Base-by-base conservation (phyloP, 2,329 filamentous ascomycete genomes). In the Trichoderma sp. region DNA sequence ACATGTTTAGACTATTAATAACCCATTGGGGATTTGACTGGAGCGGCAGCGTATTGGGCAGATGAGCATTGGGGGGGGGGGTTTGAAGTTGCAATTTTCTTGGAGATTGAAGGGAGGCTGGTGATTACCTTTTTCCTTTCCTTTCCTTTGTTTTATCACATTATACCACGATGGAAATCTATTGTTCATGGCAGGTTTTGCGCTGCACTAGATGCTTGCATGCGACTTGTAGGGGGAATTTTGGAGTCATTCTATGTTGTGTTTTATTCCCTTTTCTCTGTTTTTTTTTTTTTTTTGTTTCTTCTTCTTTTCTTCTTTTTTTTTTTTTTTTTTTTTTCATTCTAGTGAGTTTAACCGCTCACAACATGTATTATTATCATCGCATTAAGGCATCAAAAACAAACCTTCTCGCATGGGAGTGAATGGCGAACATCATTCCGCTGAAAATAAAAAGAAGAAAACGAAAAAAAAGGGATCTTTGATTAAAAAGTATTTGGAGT, bases 111-210 rank as follows among this genome's bases (percentile, higher is more conserved):
- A 54, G 48, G 35, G 50, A 57, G 29, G 7, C 58, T 27, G 37
- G 39, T 52, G 34, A 64, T 39, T n/a, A 50, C 42, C 17, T 52
- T 42, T 56, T 34, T 34, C 32, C 22, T 32, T 56, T 54, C 22
- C 34, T 2, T 54, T 52, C 22, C n/a, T 52, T 32, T 39, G 32
- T 9, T 53, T 63, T 27, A 13, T 32, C 22, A 50, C 42, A 48
- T 48, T 67, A 65, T 69, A 61, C 48, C 52, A 69, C 25, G 50
- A 42, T 63, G 61, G 53, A 39, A 67, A 65, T 67, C 42, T 67
- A 67, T 58, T 53, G 37, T 58, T 32, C 57, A 63, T 34, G 42
- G 48, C 34, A 57, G 57, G 64, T 32, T 19, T 67, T 56, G 63
- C 52, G 48, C 54, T 53, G 29, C 52, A 34, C 22, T 67, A 61